Evolutionary conservation across 352 stramenopile genomes (phyloP), one percentile per base, ranked within the genome.

Genomic region (Phytophthora pini): DNA sequence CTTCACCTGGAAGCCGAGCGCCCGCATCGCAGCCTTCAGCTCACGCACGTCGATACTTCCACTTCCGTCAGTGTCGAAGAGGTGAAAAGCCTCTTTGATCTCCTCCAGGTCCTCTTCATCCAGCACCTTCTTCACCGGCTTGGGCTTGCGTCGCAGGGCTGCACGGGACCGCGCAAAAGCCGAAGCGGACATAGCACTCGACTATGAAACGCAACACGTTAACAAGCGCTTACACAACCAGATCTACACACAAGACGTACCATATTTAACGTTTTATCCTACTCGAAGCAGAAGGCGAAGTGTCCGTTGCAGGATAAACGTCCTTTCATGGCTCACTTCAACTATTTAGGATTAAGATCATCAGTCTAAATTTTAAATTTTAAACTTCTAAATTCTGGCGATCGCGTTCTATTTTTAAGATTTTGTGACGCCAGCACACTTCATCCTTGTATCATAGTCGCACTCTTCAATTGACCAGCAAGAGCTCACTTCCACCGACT

Each of bases 11-110:
- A 98, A 98, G 1, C 95, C 95, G 5, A 98, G 80, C 39, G 95
- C 94, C 7, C 94, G 81, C 85, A 98, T 98, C 9, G 93, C 94
- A 1, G 94, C 95, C 72, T 98, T 98, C 20, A 98, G 82, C 78
- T 98, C 95, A 1, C 92, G 82, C 17, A 95, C 86, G 64, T 98
- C 94, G 38, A 98, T 98, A 2, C 74, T 82, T 3, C 94, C 89
- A 41, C 85, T 97, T 20, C 87, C 87, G 48, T 98, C 91, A 2
- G 90, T 95, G 68, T 98, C 95, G 60, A 98, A 98, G 36, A 98
- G 80, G 44, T 91, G 93, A 66, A 98, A 98, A 6, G 94, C 94
- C 73, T 98, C 94, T 48, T 96, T 97, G 59, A 98, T 90, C 74
- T 98, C 94, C 51, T 98, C 92, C 39, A 97, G 56, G 29, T 96